Base-by-base conservation (phyloP, 2,329 filamentous ascomycete genomes). In the Penicillium glabrum region DNA sequence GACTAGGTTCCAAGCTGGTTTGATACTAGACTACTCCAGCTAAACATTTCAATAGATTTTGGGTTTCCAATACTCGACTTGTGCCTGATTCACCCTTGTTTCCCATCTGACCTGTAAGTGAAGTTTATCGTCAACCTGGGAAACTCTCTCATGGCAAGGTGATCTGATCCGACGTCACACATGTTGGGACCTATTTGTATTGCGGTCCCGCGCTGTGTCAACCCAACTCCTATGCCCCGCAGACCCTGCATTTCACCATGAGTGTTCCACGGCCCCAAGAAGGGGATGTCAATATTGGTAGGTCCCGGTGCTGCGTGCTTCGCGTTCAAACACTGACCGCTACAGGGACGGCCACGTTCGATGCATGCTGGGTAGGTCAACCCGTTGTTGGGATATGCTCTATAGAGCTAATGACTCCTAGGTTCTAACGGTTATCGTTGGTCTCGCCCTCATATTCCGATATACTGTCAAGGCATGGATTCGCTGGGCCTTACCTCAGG, bases 381-480 rank as follows among this genome's bases (percentile, higher is more conserved):
- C 21, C 39, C 5, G 7, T 26, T 9, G 5, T 14, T 14, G 2
- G 31, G 16, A 5, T 14, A 16, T 16, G 7, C 19, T 21, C 9
- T 29, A 23, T 10, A 31, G 24, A 33, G 14, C 48, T 62, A 26
- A 58, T 37, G 3, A 2, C 35, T 23, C 11, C 19, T 43, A 63
- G 65, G 61, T 59, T 44, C 61, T 66, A 9, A 66, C 64, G 11
- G 54, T 53, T n/a, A 46, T 69, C 7, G 66, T 64, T 24, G 61
- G 60, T 11, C 29, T 64, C 3, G 54, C 61, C 45, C 54, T 67
- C 27, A 26, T 64, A 4, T 67, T 69, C 27, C 61, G 67, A 5
- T 69, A 64, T 56, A 46, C 53, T 8, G 61, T 67, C 48, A 71
- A 72, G 53, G 48, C 65, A 37, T 74, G 71, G 72, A 62, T 72